Percentiles rank a stretch among this genome's conserved stretches.
These are phyloP conservation scores for Chalciporus sphaerocephalus DNA, from an alignment of 768 basidiomycete species.

Conservation along the genomic window DNA sequence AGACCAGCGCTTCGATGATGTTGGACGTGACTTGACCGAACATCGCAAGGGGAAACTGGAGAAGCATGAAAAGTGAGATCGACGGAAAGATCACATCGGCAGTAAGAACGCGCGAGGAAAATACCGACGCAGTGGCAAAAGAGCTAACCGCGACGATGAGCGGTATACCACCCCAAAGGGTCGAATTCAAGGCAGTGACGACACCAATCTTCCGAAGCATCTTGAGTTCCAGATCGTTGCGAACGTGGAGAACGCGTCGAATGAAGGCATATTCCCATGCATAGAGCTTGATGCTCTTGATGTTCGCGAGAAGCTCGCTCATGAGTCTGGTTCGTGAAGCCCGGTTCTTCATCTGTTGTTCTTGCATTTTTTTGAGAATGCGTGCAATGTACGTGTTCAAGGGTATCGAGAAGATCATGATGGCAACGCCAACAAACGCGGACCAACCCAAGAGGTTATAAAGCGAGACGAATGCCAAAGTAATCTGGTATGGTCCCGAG, in stretches of 20 bases:
- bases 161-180: slow-evolving; percentile 68
- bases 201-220: slow-evolving; percentile 84
- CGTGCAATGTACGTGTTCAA: slow-evolving; percentile 70
- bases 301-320: slow-evolving; percentile 91
- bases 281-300: slow-evolving; percentile 88
- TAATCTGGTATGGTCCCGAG: slow-evolving; percentile 87
- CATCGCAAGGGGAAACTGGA: slow-evolving; percentile 85
- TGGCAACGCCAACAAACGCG: slow-evolving; percentile 81
- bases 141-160: slow-evolving; percentile 79
- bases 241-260: slow-evolving; percentile 67
- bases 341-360: slow-evolving; percentile 90
- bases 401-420: slow-evolving; percentile 83
- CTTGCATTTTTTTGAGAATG: slow-evolving; percentile 70
- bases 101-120: slow-evolving; percentile 67
- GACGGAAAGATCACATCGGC: slow-evolving; percentile 95
- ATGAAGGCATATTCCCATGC: slow-evolving; percentile 94
- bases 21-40: slow-evolving; percentile 71
- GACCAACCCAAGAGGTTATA: slow-evolving; percentile 91
- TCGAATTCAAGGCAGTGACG: slow-evolving; percentile 55
- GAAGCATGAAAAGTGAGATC: slow-evolving; percentile 82
- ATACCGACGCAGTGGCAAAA: slow-evolving; percentile 65
- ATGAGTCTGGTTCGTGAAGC: slow-evolving; percentile 81
- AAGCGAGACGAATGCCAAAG: slow-evolving; percentile 83
- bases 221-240: slow-evolving; percentile 78
- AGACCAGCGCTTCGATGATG: slow-evolving; percentile 83